Percentiles rank a stretch among this genome's conserved stretches.
These are phyloP conservation scores for Diplogelasinospora grovesii DNA, from an alignment of 495 filamentous ascomycete genomes.

Conservation along the genomic window DNA sequence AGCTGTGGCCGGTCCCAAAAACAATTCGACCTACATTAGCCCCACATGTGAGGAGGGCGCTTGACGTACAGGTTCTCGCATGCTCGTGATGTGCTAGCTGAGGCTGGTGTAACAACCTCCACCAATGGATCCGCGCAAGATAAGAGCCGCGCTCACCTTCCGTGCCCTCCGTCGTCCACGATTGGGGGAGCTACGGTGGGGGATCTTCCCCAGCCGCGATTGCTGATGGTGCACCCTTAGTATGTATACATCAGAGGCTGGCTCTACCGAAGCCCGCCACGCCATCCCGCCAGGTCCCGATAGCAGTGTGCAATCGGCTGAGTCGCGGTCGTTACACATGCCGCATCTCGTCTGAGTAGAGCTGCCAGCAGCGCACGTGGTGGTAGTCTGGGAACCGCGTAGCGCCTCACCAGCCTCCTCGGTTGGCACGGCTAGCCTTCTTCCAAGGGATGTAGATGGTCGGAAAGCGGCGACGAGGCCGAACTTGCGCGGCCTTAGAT, in stretches of 20 bases:
- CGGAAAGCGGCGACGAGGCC: too few relatives aligned
- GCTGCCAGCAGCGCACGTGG: not conserved
- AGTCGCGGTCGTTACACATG: not conserved
- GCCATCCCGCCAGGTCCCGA: conserved; percentile 1
- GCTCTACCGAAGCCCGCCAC: not conserved
- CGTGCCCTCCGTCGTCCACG: too few relatives aligned
- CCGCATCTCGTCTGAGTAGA: not conserved
- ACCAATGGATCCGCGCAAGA: conserved; percentile 4
- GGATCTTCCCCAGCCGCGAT: not conserved
- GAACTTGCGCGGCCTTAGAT: too few relatives aligned
- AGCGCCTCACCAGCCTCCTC: not conserved
- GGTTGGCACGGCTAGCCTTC: not conserved
- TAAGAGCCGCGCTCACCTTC: not conserved
- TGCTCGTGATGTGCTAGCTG: conserved; percentile 2
- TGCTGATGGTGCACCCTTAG: not conserved
- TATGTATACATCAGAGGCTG: not conserved
- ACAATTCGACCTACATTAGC: conserved; percentile 1
- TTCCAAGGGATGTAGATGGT: too few relatives aligned
- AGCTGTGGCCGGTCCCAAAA: conserved; percentile 3
- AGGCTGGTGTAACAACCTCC: conserved; percentile 8
- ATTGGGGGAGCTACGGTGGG: too few relatives aligned
- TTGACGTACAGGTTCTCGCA: not conserved
- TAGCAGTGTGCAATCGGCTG: not conserved
- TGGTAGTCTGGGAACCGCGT: not conserved
- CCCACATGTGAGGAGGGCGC: conserved; percentile 3